Evolutionary conservation across 345 rosid species (phyloP).

Genomic region (Physaria fendleri): DNA sequence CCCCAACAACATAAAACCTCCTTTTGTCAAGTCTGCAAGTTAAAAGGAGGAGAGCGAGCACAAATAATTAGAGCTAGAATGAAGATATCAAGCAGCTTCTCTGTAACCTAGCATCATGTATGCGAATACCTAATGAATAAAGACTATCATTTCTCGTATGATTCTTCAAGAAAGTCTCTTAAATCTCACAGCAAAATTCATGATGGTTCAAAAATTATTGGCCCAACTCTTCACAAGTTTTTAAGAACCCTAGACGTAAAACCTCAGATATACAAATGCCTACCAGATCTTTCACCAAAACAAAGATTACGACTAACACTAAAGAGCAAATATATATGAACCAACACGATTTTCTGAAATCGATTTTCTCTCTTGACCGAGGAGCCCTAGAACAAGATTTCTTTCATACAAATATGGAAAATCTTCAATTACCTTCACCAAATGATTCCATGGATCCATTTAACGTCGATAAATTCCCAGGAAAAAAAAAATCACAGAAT

Average conservation of each 20-base stretch:
- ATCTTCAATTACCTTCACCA: not conserved
- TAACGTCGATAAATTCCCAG: not conserved
- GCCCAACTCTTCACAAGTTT: not conserved
- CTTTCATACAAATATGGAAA: not conserved
- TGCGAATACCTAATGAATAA: not conserved
- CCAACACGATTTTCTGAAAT: conserved; percentile 9
- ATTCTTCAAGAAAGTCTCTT: not conserved
- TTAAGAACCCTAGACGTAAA: not conserved
- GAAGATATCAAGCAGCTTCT: not conserved
- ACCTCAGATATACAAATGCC: not conserved
- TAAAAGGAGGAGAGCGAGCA: not conserved
- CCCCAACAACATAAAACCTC: conserved; percentile 84
- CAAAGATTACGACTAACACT: not conserved
- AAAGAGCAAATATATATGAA: not conserved
- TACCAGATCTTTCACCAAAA: not conserved
- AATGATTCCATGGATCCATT: not conserved
- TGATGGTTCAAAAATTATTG: not conserved
- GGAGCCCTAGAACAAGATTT: not conserved
- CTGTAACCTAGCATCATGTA: not conserved
- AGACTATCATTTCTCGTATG: not conserved
- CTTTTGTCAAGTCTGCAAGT: conserved; percentile 84
- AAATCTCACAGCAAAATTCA: not conserved
- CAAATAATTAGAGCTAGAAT: not conserved
- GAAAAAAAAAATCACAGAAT: conserved; percentile 10
- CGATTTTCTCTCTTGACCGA: not conserved